A percentile compares a stretch with the other conserved stretches of the same genome.
phyloP scores from a whole-genome alignment of 2,329 filamentous ascomycete species.

The Hypoxylon sp. region DNA sequence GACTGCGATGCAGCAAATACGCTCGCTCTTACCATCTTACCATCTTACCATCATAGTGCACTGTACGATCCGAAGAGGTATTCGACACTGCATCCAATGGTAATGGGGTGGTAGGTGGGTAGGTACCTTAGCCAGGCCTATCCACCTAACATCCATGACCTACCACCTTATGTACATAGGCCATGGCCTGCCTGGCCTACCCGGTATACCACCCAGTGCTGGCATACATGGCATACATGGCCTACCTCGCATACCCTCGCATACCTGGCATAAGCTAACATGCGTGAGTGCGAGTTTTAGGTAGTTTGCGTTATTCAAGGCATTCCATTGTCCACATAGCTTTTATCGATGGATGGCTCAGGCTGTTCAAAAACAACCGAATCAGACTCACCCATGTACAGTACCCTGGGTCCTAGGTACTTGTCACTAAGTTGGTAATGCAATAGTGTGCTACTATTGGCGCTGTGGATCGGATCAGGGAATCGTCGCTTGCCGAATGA shows the following conservation, averaged over 20 bases:
- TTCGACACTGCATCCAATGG: conserved; percentile 32
- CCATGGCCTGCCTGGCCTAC: conserved; percentile 1
- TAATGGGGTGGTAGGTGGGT: conserved; percentile 29
- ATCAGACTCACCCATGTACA: conserved; percentile 23
- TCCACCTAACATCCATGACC: conserved; percentile 33
- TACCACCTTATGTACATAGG: background rate
- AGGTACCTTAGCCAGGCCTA: conserved; percentile 30
- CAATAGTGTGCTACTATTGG: conserved; percentile 33
- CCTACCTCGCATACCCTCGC: conserved; percentile 10
- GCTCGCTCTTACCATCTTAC: conserved; percentile 24
- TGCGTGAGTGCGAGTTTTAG: conserved; percentile 44
- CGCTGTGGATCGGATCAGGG: conserved; percentile 23
- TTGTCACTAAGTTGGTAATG: conserved; percentile 11
- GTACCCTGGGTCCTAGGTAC: conserved; percentile 16
- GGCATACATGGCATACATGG: conserved; percentile 11
- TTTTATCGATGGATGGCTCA: conserved; percentile 18
- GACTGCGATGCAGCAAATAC: conserved; percentile 35
- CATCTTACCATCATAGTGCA: conserved; percentile 12
- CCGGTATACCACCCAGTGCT: conserved; percentile 13
- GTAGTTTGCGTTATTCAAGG: conserved; percentile 44
- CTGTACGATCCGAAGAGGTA: conserved; percentile 28
- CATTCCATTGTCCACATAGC: conserved; percentile 33
- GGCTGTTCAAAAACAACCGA: conserved; percentile 29
- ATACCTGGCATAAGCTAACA: conserved; percentile 39
- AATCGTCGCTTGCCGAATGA: conserved; percentile 21